Base-by-base conservation (phyloP, 1,139 yeast species). In the Saccharomycopsis phalli region DNA sequence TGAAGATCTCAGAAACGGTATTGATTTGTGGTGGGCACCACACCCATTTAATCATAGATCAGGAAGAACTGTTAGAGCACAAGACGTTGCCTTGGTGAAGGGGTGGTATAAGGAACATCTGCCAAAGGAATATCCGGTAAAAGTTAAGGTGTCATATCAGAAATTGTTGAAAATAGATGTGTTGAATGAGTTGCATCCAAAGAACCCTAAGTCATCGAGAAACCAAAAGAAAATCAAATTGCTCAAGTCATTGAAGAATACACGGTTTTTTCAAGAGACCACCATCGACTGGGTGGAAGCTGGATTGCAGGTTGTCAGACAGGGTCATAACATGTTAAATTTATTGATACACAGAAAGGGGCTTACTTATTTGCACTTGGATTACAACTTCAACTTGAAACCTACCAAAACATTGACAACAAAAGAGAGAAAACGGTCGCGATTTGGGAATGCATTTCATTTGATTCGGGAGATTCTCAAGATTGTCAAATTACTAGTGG, bases 281-380 rank as follows among this genome's bases (percentile, higher is more conserved):
- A 71, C 87, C 0, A 79, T 91, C 38, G 98, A 91, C 58, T 93
- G 99, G 99, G 93, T 91, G 1, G 99, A 93, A 57, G 98, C 97
- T 1, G 98, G 96, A 21, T 62, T 91, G 42, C 98, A 91, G 59
- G 76, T 93, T 1, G 83, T 95, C 54, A 72, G 78, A 28, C 99
- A 93, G 58, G 98, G 98, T 1, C 84, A 81, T 58, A 88, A 87
- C 51, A 88, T 91, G 95, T 68, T 93, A 34, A 91, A 88, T 55
- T 63, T 93, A 29, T 64, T 93, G 49, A 86, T 93, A 36, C 98
- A 93, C 58, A 74, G 88, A 53, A 81, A 84, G 53, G 98, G 98
- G 0, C 65, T 93, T 28, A 87, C 96, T 0, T 93, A 87, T 55
- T 64, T 93, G 46, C 99, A 93, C 63, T 65, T 93, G 49, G 99